Percentiles rank a stretch among this genome's conserved stretches.
Conservation (phyloP, 2,329 filamentous ascomycete genomes). For the Tolypocladium capitatum region DNA sequence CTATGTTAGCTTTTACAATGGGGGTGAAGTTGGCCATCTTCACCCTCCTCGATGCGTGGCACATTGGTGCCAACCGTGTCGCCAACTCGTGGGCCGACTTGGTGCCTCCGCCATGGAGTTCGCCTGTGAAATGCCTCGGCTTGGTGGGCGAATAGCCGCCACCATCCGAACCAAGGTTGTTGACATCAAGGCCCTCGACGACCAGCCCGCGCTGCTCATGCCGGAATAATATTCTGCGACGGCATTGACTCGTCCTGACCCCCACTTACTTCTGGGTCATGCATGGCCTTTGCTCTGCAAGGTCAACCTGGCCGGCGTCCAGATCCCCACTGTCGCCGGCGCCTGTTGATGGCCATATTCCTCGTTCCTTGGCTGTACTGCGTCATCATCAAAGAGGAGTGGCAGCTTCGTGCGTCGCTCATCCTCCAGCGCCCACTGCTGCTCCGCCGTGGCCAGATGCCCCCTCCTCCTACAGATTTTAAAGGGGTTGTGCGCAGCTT, state of each 20-base stretch:
- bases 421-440: conserved; percentile 40
- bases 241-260: conserved; percentile 35
- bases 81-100: conserved; percentile 63
- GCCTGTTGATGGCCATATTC: conserved; percentile 35
- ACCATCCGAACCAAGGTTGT: conserved; percentile 51
- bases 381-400: conserved; percentile 45
- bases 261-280: conserved; percentile 46
- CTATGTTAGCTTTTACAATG: no score
- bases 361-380: conserved; percentile 47
- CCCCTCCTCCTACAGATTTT: conserved; percentile 28
- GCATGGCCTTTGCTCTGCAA: conserved; percentile 45
- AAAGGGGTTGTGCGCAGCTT: conserved; percentile 35
- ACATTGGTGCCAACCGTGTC: conserved; percentile 51
- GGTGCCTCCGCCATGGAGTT: conserved; percentile 49
- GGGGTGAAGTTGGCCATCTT: no score
- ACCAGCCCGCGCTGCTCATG: conserved; percentile 39
- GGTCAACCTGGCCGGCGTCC: conserved; percentile 32
- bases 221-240: conserved; percentile 44
- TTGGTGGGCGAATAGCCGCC: conserved; percentile 46
- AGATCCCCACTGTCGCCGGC: conserved; percentile 39
- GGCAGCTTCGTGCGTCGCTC: conserved; percentile 43
- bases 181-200: conserved; percentile 29
- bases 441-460: conserved; percentile 27
- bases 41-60: conserved; percentile 54
- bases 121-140: conserved; percentile 42